Evolutionary conservation across 2,329 filamentous ascomycete species (phyloP).

Genomic region (Neurospora sp.): DNA sequence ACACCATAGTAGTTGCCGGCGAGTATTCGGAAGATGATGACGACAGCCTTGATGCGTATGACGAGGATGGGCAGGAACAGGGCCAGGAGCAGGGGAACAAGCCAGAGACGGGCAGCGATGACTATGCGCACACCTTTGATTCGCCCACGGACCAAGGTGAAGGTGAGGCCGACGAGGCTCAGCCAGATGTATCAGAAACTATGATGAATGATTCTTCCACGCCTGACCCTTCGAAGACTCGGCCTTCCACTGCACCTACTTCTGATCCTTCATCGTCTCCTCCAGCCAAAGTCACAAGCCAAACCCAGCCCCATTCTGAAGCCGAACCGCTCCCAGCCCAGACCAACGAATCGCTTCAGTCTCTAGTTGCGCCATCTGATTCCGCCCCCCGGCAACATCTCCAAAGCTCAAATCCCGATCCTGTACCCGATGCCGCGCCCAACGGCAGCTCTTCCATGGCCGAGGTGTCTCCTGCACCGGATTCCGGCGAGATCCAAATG

Average conservation of each 20-base stretch:
- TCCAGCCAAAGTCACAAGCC: conserved; percentile 4
- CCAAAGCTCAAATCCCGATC: conserved; percentile 1
- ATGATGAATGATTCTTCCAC: conserved; percentile 31
- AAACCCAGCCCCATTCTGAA: conserved; percentile 3
- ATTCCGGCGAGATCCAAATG: conserved; percentile 4
- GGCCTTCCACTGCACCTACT: conserved; percentile 20
- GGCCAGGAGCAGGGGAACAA: conserved; percentile 19
- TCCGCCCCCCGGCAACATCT: neutral
- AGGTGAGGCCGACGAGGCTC: conserved; percentile 21
- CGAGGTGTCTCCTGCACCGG: conserved; percentile 1
- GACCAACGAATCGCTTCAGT: conserved; percentile 7
- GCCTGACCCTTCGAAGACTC: conserved; percentile 25
- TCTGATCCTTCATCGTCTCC: conserved; percentile 16
- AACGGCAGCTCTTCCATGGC: conserved; percentile 7
- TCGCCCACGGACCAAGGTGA: conserved; percentile 30
- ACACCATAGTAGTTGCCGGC: conserved; percentile 23
- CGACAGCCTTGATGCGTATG: conserved; percentile 40
- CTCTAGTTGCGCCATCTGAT: conserved; percentile 6
- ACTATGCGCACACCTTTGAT: conserved; percentile 43
- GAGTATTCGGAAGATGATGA: conserved; percentile 27
- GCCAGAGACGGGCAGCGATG: conserved; percentile 30
- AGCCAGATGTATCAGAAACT: conserved; percentile 38
- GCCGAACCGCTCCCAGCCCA: neutral
- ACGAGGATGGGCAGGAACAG: conserved; percentile 26
- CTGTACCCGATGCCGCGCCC: conserved; percentile 2